Conservation (phyloP, 192 early-diverging fungal species). For the Coemansia brasiliensis region DNA sequence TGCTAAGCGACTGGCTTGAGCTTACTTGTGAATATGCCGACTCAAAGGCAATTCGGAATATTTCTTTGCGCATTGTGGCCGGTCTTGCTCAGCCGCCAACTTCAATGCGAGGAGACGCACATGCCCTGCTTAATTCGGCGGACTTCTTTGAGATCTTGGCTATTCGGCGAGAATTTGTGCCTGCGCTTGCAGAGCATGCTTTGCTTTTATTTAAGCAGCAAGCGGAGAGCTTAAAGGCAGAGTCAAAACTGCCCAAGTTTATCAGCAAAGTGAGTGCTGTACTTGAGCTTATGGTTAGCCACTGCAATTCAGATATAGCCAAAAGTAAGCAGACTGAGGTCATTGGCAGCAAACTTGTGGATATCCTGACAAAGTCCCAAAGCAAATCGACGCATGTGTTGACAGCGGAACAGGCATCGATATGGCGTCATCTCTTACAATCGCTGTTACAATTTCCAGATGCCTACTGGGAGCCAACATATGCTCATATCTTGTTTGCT, state of each 20-base stretch:
- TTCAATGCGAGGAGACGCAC: neutral
- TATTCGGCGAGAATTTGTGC: conserved; percentile 23
- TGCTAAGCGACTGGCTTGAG: conserved; percentile 42
- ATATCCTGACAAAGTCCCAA: neutral
- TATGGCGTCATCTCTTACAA: conserved; percentile 28
- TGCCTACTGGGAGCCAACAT: conserved; percentile 34
- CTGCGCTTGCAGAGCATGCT: conserved; percentile 14
- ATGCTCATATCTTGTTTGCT: conserved; percentile 19
- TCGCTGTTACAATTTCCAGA: conserved; percentile 25
- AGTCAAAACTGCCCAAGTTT: neutral
- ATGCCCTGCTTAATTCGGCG: conserved; percentile 24
- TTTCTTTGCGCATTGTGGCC: conserved; percentile 21
- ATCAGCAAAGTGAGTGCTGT: neutral
- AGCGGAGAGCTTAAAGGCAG: neutral
- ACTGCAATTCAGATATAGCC: neutral
- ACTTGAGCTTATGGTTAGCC: neutral
- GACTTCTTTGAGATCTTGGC: conserved; percentile 30
- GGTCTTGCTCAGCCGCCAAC: conserved; percentile 9
- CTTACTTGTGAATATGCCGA: conserved; percentile 40
- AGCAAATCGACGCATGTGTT: conserved; percentile 2
- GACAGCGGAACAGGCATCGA: neutral
- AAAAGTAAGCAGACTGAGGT: neutral
- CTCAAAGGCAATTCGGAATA: conserved; percentile 4
- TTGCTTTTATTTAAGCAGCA: conserved; percentile 13
- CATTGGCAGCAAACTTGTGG: neutral